These are phyloP conservation scores for Chaetomiaceae sp. DNA, from an alignment of 2,329 filamentous ascomycete genomes.

Conservation along the genomic window DNA sequence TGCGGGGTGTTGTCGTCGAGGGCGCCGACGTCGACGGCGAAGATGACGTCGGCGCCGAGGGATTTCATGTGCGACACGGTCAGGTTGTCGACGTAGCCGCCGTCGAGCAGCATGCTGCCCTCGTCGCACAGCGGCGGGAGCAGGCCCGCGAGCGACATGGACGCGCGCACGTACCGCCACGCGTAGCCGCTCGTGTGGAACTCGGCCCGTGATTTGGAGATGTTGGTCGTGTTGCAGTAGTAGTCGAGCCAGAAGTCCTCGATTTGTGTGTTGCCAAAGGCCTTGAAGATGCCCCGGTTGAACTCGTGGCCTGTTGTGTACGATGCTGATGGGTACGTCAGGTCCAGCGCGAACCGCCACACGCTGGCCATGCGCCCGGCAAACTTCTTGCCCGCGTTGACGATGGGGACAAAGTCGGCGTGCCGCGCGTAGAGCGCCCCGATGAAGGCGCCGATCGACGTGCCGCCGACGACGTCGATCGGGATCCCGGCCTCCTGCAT, in stretches of 20 bases:
- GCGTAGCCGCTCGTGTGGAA: constrained; percentile 96
- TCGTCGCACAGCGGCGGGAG: constrained; percentile 94
- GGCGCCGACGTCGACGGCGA: constrained; percentile 90
- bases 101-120: constrained; percentile 92
- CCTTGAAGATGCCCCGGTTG: constrained; percentile 98
- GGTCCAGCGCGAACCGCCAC: constrained; percentile 94
- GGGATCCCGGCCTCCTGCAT: constrained; percentile 95
- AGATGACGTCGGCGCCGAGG: constrained; percentile 87
- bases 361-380: constrained; percentile 97
- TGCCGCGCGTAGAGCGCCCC: constrained; percentile 93
- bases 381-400: constrained; percentile 95
- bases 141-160: constrained; percentile 91
- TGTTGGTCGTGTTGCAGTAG: constrained; percentile 99
- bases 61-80: constrained; percentile 97
- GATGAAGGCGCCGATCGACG: constrained; percentile 93
- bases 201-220: constrained; percentile 86
- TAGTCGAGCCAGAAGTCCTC: constrained; percentile 99
- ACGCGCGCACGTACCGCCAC: constrained; percentile 93
- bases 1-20: constrained; percentile 91
- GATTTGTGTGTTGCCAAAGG: constrained; percentile 93
- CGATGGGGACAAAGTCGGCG: constrained; percentile 94
- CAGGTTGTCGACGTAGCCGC: constrained; percentile 94
- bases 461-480: constrained; percentile 91
- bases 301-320: constrained; percentile 99
- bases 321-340: constrained; percentile 93